Percentiles rank a stretch among this genome's conserved stretches.
These are phyloP conservation scores for Aureobasidium vineae DNA, from an alignment of 2,329 filamentous ascomycete species.

Conservation along the genomic window DNA sequence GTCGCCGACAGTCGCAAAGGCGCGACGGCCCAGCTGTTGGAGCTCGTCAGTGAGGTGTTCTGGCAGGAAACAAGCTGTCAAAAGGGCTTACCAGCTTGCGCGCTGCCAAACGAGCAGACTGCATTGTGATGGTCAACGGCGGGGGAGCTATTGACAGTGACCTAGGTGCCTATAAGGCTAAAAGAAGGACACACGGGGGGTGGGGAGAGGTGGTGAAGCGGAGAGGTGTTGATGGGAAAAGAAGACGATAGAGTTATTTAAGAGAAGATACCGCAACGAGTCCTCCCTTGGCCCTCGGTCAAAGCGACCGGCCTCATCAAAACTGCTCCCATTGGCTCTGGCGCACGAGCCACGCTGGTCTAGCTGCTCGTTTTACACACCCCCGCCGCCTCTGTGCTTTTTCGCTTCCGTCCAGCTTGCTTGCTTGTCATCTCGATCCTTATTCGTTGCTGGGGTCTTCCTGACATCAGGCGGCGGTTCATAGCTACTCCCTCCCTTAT, in stretches of 20 bases:
- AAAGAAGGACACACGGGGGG: conserved; percentile 22
- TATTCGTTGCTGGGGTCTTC: not conserved
- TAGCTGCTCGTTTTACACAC: conserved; percentile 21
- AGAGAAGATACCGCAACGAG: conserved; percentile 23
- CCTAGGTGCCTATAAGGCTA: conserved; percentile 27
- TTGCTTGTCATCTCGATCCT: not conserved
- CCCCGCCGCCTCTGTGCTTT: conserved; percentile 24
- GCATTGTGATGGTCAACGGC: conserved; percentile 36
- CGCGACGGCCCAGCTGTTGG: conserved; percentile 53
- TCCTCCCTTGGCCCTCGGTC: conserved; percentile 25
- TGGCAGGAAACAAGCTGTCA: not conserved
- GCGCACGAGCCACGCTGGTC: conserved; percentile 2
- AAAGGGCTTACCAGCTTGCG: conserved; percentile 42
- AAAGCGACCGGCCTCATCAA: conserved; percentile 22
- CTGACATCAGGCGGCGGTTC: conserved; percentile 9
- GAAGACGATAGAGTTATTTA: conserved; percentile 25
- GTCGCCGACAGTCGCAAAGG: conserved; percentile 82
- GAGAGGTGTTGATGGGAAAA: conserved; percentile 28
- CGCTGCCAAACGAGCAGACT: conserved; percentile 41
- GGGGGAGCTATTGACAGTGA: conserved; percentile 26
- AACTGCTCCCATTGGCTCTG: conserved; percentile 12
- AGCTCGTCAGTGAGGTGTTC: conserved; percentile 21
- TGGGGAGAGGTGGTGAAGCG: conserved; percentile 26
- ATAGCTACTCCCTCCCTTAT: not conserved
- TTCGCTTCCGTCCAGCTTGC: conserved; percentile 22